Percentiles rank a stretch among this genome's conserved stretches.
Evolutionary conservation across 176 grass and related monocot genomes (phyloP).

Genomic region (Rhipidocladum racemiflorum): DNA sequence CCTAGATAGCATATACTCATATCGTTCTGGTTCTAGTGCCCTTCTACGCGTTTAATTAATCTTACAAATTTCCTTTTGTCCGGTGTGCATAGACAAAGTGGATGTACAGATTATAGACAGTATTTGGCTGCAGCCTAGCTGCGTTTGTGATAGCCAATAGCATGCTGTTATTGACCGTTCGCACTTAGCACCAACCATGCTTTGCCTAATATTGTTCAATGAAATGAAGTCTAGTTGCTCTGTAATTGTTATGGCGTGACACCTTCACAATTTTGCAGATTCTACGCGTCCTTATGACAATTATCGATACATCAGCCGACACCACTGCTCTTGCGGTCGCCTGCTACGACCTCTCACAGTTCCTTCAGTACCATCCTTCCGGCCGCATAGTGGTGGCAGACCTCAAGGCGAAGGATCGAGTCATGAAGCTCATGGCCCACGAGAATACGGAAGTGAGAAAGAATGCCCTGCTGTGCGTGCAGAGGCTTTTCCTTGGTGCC

Average conservation of each 20-base stretch:
- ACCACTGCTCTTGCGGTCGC: constrained; percentile 80
- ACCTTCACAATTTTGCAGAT: constrained; percentile 51
- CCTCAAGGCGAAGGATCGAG: constrained; percentile 87
- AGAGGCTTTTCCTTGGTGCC: constrained; percentile 95
- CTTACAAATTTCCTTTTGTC: not conserved
- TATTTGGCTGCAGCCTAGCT: not conserved
- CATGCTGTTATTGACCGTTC: not conserved
- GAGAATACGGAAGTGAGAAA: constrained; percentile 86
- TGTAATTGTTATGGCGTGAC: not conserved
- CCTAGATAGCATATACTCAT: not conserved
- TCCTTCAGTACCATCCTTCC: constrained; percentile 88
- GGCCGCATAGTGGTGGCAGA: constrained; percentile 67
- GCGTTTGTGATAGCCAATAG: not conserved
- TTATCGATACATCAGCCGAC: constrained; percentile 74
- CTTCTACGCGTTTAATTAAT: constrained; percentile 1
- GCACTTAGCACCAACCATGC: not conserved
- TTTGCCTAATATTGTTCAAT: constrained; percentile 4
- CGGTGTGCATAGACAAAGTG: not conserved
- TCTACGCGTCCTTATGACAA: constrained; percentile 75
- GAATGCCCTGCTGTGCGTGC: constrained; percentile 71
- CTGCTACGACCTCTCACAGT: constrained; percentile 93
- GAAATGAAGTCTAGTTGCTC: not conserved
- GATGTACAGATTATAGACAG: not conserved
- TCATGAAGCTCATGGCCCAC: constrained; percentile 95
- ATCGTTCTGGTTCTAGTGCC: not conserved